A percentile compares a stretch with the other conserved stretches of the same genome.
These are phyloP conservation scores for Phytophthora pistaciae DNA, from an alignment of 352 stramenopile genomes.

Conservation along the genomic window DNA sequence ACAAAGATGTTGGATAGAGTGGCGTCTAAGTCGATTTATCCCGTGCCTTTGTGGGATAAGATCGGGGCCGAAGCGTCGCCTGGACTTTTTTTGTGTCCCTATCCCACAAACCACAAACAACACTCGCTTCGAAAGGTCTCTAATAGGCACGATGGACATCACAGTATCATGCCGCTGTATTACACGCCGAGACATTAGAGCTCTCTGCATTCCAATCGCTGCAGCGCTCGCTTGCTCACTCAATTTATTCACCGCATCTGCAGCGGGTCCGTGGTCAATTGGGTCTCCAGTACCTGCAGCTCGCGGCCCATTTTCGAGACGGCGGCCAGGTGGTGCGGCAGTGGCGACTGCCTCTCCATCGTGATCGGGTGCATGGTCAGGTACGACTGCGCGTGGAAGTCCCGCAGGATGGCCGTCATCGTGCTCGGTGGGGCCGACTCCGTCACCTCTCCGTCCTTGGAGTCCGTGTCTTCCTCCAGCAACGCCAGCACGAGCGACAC, in stretches of 20 bases:
- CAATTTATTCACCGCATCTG: constrained; percentile 40
- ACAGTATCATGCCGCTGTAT: constrained; percentile 33
- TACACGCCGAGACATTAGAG: constrained; percentile 27
- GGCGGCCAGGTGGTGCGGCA: constrained; percentile 65
- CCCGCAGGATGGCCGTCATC: constrained; percentile 52
- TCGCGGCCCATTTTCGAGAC: constrained; percentile 48
- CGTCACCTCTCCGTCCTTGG: constrained; percentile 28
- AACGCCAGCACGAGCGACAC: constrained; percentile 45
- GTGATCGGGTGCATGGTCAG: constrained; percentile 80
- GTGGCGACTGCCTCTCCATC: constrained; percentile 64
- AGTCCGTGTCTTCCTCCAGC: constrained; percentile 34
- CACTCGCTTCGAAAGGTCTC: too few species aligned
- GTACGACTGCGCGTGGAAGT: constrained; percentile 77
- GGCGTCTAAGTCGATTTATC: too few species aligned
- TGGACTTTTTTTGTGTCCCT: too few species aligned
- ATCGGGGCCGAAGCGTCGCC: too few species aligned
- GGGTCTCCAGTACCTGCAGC: constrained; percentile 40
- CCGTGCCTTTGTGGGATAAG: too few species aligned
- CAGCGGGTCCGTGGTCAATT: constrained; percentile 45
- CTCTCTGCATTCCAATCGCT: constrained; percentile 14
- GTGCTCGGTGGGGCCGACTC: constrained; percentile 30
- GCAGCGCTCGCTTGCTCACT: constrained; percentile 5
- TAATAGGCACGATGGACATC: too few species aligned
- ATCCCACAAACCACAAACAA: too few species aligned
- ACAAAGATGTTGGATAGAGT: too few species aligned